Conservation (phyloP, 2,329 filamentous ascomycete genomes). For the Thielaviopsis populi region DNA sequence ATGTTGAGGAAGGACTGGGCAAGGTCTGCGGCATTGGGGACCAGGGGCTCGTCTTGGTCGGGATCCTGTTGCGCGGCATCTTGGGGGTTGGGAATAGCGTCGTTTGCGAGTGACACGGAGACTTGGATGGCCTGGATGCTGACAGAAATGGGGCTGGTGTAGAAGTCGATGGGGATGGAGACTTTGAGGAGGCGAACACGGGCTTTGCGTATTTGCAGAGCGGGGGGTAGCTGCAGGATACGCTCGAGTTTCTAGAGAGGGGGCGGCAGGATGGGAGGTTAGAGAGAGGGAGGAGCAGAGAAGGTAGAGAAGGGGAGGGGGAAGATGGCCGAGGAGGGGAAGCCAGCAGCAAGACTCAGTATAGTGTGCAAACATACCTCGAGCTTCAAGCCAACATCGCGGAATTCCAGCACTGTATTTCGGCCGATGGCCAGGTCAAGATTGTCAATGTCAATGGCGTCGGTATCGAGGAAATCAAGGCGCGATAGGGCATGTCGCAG, state of each 20-base stretch:
- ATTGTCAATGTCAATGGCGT: constrained; percentile 72
- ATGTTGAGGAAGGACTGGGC: constrained; percentile 66
- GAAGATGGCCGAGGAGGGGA: too few species aligned
- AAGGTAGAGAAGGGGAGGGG: too few species aligned
- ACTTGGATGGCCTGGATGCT: constrained; percentile 72
- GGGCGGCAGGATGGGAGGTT: not conserved
- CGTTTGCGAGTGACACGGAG: constrained; percentile 37
- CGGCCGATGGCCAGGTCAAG: constrained; percentile 71
- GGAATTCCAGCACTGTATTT: constrained; percentile 69
- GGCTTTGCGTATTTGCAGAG: constrained; percentile 57
- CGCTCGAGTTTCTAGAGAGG: constrained; percentile 60
- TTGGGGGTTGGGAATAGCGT: not conserved
- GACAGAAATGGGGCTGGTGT: constrained; percentile 65
- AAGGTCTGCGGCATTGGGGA: constrained; percentile 58
- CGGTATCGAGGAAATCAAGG: constrained; percentile 75
- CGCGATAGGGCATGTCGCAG: constrained; percentile 73
- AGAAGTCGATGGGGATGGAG: constrained; percentile 77
- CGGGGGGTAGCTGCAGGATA: constrained; percentile 57
- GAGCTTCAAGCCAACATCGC: constrained; percentile 68
- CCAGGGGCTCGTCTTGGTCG: constrained; percentile 23
- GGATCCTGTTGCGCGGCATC: not conserved
- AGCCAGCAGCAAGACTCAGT: too few species aligned
- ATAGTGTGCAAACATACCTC: constrained; percentile 40
- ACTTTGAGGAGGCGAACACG: constrained; percentile 62
- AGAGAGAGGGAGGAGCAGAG: not conserved